A percentile compares a stretch with the other conserved stretches of the same genome.
Evolutionary conservation across 2,329 filamentous ascomycete genomes (phyloP).

Genomic region (Neofusicoccum parvum): DNA sequence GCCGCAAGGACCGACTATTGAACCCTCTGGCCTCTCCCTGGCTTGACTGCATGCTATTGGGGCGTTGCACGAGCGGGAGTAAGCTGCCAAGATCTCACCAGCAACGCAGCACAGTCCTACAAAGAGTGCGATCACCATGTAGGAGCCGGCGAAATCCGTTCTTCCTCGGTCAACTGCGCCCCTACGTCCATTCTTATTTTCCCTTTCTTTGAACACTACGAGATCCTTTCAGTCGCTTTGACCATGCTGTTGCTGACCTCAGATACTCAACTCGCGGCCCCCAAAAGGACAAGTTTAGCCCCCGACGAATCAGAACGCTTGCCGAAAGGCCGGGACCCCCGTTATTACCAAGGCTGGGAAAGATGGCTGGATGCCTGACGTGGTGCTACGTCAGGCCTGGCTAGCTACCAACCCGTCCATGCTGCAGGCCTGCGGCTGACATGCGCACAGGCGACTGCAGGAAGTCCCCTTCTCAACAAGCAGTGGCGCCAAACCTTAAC

Average conservation of each 20-base stretch:
- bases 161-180: not conserved
- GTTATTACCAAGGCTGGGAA: not conserved
- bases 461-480: not conserved
- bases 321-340: not conserved
- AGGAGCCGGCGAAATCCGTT: not conserved
- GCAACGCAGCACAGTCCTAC: not conserved
- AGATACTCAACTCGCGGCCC: not conserved
- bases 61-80: not conserved
- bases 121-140: not conserved
- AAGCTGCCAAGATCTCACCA: constrained; percentile 5
- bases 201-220: not conserved
- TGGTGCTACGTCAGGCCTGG: not conserved
- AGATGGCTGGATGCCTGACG: not conserved
- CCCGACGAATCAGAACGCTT: not conserved
- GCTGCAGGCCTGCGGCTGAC: not conserved
- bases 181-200: not conserved
- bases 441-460: not conserved
- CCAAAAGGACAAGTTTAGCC: not conserved
- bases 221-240: not conserved
- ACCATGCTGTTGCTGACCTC: not conserved
- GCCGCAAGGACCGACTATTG: too few relatives aligned
- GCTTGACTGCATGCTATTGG: not conserved
- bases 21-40: too few relatives aligned
- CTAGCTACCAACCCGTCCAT: not conserved
- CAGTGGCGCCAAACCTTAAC: not conserved